Conservation (phyloP, 179 eudicot species). For the Corrigiola litoralis region DNA sequence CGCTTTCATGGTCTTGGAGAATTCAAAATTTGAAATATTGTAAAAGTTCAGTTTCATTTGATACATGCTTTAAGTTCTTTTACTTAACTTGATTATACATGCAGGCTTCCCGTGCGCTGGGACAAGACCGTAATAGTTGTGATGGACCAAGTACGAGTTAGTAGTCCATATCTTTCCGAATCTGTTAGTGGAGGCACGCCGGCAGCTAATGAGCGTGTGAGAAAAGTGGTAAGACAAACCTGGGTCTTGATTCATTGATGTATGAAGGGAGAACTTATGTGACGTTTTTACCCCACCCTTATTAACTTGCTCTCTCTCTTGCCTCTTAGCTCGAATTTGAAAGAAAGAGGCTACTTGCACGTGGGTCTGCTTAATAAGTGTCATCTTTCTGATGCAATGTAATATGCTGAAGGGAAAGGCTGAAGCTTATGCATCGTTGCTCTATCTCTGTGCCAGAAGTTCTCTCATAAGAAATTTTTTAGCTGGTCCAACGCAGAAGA, state of each 20-base stretch:
- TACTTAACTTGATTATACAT: too few relatives aligned
- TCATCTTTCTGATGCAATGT: background rate
- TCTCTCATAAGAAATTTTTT: background rate
- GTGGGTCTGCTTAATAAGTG: constrained; percentile 41
- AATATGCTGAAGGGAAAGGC: background rate
- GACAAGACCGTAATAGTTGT: constrained; percentile 90
- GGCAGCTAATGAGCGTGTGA: constrained; percentile 90
- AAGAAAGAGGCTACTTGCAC: constrained; percentile 73
- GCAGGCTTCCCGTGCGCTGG: constrained; percentile 94
- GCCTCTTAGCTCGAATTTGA: constrained; percentile 60
- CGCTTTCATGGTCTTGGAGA: too few relatives aligned
- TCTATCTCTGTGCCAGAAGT: background rate
- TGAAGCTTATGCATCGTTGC: constrained; percentile 4
- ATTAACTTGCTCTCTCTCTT: background rate
- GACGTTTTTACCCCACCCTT: background rate
- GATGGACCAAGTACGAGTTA: constrained; percentile 88
- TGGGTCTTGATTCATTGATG: background rate
- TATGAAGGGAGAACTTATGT: background rate
- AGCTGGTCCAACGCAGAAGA: constrained; percentile 11
- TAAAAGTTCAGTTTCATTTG: background rate
- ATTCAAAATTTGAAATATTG: too few relatives aligned
- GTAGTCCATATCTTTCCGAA: constrained; percentile 83
- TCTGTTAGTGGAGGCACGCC: constrained; percentile 84
- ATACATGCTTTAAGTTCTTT: too few relatives aligned
- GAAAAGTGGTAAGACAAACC: constrained; percentile 78